Evolutionary conservation across 352 stramenopile species (phyloP).

Genomic region (Phytophthora pseudosyringae): DNA sequence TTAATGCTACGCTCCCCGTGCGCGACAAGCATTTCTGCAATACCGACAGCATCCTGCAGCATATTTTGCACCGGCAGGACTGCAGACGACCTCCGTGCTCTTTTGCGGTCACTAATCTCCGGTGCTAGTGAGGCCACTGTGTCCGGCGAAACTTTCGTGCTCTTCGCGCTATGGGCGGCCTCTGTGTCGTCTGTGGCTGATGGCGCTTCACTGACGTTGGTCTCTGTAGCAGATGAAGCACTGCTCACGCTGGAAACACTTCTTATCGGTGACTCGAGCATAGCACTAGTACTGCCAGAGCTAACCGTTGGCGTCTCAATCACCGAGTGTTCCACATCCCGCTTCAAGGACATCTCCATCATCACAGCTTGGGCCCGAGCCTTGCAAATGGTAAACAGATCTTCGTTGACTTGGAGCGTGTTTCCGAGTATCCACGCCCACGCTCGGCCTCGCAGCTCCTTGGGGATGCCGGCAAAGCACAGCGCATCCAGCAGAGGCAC

Average conservation of each 20-base stretch:
- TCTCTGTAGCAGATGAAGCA: constrained; percentile 36
- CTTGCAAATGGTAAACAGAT: constrained; percentile 87
- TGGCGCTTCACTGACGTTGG: constrained; percentile 18
- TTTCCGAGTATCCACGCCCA: constrained; percentile 87
- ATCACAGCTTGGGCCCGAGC: constrained; percentile 71
- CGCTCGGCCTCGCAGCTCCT: constrained; percentile 79
- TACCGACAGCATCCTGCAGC: constrained; percentile 71
- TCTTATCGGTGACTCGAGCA: constrained; percentile 34
- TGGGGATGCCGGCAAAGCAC: constrained; percentile 84
- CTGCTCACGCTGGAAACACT: constrained; percentile 41
- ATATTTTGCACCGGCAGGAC: constrained; percentile 50
- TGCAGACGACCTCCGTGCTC: constrained; percentile 38
- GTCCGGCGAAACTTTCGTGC: constrained; percentile 1
- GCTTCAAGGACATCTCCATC: constrained; percentile 78
- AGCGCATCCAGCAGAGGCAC: constrained; percentile 60
- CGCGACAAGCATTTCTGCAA: constrained; percentile 84
- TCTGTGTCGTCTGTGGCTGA: constrained; percentile 3
- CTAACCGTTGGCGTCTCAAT: constrained; percentile 27
- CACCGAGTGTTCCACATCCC: constrained; percentile 51
- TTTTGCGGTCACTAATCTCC: constrained; percentile 25
- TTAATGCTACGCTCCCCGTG: constrained; percentile 85
- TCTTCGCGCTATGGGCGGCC: not conserved
- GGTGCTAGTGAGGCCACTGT: not conserved
- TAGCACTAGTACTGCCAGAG: constrained; percentile 25
- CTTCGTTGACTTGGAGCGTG: constrained; percentile 84